phyloP scores from a whole-genome alignment of 73 alveolate genomes.

The Blepharisma stoltei region DNA sequence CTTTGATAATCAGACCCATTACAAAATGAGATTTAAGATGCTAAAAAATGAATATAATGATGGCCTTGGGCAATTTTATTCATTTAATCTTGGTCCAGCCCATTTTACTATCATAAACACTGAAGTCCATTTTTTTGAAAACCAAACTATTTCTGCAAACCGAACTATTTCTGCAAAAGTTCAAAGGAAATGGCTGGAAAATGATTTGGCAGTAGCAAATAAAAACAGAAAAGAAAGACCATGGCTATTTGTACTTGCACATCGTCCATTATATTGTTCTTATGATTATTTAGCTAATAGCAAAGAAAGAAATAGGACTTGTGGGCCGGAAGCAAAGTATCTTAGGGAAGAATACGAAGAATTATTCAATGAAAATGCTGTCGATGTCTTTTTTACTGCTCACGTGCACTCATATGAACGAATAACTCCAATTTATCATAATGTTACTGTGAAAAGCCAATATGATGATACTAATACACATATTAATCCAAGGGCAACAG shows the following conservation, averaged over 20 bases:
- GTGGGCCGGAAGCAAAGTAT: not conserved
- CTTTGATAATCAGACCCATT: not conserved
- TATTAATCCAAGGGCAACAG: not conserved
- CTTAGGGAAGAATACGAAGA: not conserved
- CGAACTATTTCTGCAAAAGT: not conserved
- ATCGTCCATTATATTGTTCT: not conserved
- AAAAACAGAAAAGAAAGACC: not conserved
- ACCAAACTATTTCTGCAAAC: not conserved
- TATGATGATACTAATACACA: not conserved
- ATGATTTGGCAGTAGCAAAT: not conserved
- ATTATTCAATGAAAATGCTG: not conserved
- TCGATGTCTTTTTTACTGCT: conserved; percentile 1
- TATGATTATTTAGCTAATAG: not conserved
- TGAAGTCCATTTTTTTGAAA: not conserved
- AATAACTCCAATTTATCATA: not conserved
- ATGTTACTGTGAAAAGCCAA: not conserved
- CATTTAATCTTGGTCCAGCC: not conserved
- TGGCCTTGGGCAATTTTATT: not conserved
- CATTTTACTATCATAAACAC: not conserved
- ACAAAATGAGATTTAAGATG: not conserved
- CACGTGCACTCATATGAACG: not conserved
- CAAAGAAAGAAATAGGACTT: too few relatives aligned
- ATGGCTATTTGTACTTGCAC: not conserved
- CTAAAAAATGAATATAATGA: not conserved
- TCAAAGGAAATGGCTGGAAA: not conserved